phyloP scores from a whole-genome alignment of 2,329 filamentous ascomycete species.

The Pyrenochaeta sp. region DNA sequence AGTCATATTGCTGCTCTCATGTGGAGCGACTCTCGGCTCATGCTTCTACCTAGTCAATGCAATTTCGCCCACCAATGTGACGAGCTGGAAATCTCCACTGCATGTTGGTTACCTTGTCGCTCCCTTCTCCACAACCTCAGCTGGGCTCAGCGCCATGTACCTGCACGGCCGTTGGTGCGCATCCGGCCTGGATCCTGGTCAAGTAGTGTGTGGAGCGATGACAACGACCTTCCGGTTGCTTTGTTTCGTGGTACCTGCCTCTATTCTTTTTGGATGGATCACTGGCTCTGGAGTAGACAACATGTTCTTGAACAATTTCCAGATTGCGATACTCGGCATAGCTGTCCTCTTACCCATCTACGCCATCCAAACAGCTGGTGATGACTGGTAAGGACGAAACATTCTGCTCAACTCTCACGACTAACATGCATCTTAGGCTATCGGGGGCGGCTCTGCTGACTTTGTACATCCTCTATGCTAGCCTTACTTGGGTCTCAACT shows the following conservation, averaged over 20 bases:
- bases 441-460: not conserved
- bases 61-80: not conserved
- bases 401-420: too few relatives aligned
- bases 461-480: not conserved
- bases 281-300: not conserved
- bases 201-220: not conserved
- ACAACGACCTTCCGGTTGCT: not conserved
- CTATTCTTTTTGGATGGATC: not conserved
- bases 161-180: not conserved
- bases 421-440: too few relatives aligned
- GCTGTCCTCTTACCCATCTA: slow-evolving; percentile 1
- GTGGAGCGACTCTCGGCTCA: not conserved
- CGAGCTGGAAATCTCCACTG: slow-evolving; percentile 1
- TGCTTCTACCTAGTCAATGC: slow-evolving; percentile 1
- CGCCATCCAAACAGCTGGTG: not conserved
- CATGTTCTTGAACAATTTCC: not conserved
- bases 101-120: slow-evolving; percentile 1
- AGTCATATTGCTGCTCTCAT: slow-evolving; percentile 1
- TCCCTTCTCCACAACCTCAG: not conserved
- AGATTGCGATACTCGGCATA: slow-evolving; percentile 1
- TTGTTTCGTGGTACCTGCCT: slow-evolving; percentile 1
- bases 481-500: too few relatives aligned
- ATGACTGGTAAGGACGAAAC: slow-evolving; percentile 1
- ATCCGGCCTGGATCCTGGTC: not conserved
- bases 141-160: not conserved